These are phyloP conservation scores for Auriscalpium orientale DNA, from an alignment of 768 basidiomycete genomes.

Conservation along the genomic window DNA sequence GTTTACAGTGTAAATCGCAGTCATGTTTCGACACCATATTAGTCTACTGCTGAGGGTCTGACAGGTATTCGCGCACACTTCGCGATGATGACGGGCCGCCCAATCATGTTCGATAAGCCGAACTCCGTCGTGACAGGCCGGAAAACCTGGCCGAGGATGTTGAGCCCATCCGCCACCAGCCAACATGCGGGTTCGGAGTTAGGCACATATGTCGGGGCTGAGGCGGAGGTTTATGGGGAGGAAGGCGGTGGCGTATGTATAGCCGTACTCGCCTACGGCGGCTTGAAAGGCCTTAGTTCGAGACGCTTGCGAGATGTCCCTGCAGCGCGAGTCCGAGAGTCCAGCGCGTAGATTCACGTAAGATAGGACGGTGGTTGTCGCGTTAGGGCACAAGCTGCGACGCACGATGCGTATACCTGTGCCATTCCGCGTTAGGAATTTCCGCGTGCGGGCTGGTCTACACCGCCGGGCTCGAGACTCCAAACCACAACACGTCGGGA, in stretches of 20 bases:
- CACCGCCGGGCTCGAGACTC: slow-evolving; percentile 23
- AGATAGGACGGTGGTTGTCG: slow-evolving; percentile 60
- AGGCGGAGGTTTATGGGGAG: too few species aligned
- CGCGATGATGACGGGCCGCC: slow-evolving; percentile 62
- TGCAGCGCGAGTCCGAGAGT: too few species aligned
- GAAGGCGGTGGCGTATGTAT: too few species aligned
- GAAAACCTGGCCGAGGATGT: slow-evolving; percentile 82
- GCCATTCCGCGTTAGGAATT: not conserved
- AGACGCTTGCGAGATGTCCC: too few species aligned
- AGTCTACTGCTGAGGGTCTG: not conserved
- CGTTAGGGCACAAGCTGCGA: slow-evolving; percentile 62
- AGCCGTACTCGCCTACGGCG: too few species aligned
- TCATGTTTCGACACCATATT: slow-evolving; percentile 28
- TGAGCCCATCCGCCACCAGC: slow-evolving; percentile 81
- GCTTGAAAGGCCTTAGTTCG: too few species aligned
- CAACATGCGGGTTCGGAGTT: slow-evolving; percentile 33
- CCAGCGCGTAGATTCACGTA: slow-evolving; percentile 17
- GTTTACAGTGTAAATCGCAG: slow-evolving; percentile 59
- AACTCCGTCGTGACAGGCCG: slow-evolving; percentile 85
- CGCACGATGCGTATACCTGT: slow-evolving; percentile 72
- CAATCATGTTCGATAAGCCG: slow-evolving; percentile 75
- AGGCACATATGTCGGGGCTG: too few species aligned
- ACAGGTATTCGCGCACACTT: slow-evolving; percentile 29
- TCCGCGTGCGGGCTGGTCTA: not conserved
- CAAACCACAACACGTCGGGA: slow-evolving; percentile 68